phyloP scores from a whole-genome alignment of 2,329 filamentous ascomycete genomes.

The Fusarium nurragi region DNA sequence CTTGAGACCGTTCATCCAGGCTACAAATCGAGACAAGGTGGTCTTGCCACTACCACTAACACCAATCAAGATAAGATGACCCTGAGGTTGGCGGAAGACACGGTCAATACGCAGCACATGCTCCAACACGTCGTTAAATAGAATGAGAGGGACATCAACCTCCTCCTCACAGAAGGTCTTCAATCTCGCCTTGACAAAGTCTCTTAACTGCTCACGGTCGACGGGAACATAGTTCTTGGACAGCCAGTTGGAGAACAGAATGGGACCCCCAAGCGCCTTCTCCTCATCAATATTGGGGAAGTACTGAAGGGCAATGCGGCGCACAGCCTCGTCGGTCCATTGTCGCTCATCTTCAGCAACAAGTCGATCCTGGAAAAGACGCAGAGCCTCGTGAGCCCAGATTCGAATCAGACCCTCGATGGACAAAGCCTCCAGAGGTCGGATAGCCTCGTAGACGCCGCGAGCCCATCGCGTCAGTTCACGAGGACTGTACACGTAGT shows the following conservation, averaged over 20 bases:
- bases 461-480: constrained; percentile 98
- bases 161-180: constrained; percentile 99
- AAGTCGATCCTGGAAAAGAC: constrained; percentile 96
- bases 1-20: constrained; percentile 99
- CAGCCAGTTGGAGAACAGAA: constrained; percentile 98
- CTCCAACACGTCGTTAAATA: constrained; percentile 99
- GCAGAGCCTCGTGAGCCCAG: constrained; percentile 96
- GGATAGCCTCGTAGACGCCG: constrained; percentile 95
- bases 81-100: constrained; percentile 97
- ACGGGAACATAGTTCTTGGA: constrained; percentile 99
- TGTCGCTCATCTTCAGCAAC: constrained; percentile 92
- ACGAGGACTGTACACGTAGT: constrained; percentile 99
- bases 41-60: constrained; percentile 99
- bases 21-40: constrained; percentile 95
- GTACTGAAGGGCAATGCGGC: constrained; percentile 84
- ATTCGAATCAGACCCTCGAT: constrained; percentile 94
- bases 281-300: constrained; percentile 97
- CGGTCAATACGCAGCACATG: constrained; percentile 98
- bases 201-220: constrained; percentile 90
- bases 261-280: constrained; percentile 88
- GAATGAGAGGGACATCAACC: constrained; percentile 94
- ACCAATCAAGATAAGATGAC: constrained; percentile 97
- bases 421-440: constrained; percentile 85
- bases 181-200: constrained; percentile 96
- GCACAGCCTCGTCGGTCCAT: constrained; percentile 92